Conservation (phyloP, 129 eudicot species). For the Glebionis coronaria region DNA sequence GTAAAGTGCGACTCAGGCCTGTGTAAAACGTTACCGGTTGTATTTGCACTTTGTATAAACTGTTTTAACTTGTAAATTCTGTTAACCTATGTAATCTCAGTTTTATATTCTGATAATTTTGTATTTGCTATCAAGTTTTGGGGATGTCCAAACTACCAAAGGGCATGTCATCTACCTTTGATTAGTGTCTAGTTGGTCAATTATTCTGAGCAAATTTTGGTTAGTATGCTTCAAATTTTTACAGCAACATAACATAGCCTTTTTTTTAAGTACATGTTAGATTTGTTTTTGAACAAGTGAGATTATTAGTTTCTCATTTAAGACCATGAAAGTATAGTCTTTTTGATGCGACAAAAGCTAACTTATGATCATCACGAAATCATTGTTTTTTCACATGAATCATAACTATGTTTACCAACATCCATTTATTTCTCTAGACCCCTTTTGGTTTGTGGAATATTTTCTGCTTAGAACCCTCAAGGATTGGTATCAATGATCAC, state of each 20-base stretch:
- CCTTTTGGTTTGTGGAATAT: background rate
- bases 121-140: background rate
- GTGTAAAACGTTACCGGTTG: constrained; percentile 20
- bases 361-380: constrained; percentile 23
- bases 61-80: constrained; percentile 34
- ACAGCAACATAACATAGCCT: background rate
- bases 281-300: background rate
- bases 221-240: background rate
- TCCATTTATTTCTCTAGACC: constrained; percentile 25
- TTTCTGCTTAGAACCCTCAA: constrained; percentile 14
- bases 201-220: background rate
- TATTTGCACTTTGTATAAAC: constrained; percentile 3
- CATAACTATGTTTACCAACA: constrained; percentile 18
- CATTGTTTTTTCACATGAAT: constrained; percentile 20
- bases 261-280: background rate
- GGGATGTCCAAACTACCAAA: too few species aligned
- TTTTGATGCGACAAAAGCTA: constrained; percentile 6
- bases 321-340: background rate
- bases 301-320: background rate
- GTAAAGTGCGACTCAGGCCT: constrained; percentile 11
- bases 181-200: background rate
- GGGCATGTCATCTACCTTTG: background rate
- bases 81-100: constrained; percentile 8
- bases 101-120: constrained; percentile 3
- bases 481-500: background rate